Conservation (phyloP, 1,139 yeast species). For the Debaryomycetaceae sp. region DNA sequence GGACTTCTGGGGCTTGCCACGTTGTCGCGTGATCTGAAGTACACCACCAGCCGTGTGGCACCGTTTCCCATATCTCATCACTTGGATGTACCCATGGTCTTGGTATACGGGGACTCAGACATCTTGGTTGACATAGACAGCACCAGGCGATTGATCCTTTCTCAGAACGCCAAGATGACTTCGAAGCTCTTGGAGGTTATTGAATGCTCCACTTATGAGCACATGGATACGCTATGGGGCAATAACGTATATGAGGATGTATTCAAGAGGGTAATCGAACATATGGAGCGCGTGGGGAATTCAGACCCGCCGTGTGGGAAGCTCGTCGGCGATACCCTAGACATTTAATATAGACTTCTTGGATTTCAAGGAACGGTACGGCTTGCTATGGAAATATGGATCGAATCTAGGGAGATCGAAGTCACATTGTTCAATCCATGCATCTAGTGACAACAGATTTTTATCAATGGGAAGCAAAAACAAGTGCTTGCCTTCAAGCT, state of each 20-base stretch:
- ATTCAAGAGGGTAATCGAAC: conserved; percentile 15
- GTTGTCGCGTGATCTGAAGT: conserved; percentile 18
- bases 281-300: conserved; percentile 10
- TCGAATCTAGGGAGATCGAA: too few relatives aligned
- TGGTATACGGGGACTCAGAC: conserved; percentile 39
- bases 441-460: too few relatives aligned
- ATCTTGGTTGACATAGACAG: conserved; percentile 37
- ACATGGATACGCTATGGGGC: conserved; percentile 36
- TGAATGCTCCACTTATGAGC: conserved; percentile 27
- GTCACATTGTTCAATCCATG: too few relatives aligned
- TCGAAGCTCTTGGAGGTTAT: conserved; percentile 20
- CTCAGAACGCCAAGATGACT: conserved; percentile 23
- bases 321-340: too few relatives aligned
- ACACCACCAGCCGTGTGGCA: conserved; percentile 46
- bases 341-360: too few relatives aligned
- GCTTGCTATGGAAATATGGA: too few relatives aligned
- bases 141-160: conserved; percentile 23
- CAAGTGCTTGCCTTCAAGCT: too few relatives aligned
- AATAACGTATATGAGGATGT: conserved; percentile 26
- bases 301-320: too few relatives aligned
- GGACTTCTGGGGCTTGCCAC: conserved; percentile 20
- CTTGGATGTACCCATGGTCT: conserved; percentile 37
- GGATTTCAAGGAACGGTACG: too few relatives aligned
- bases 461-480: too few relatives aligned
- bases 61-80: conserved; percentile 49